A percentile compares a stretch with the other conserved stretches of the same genome.
Conservation (phyloP, 2,329 filamentous ascomycete genomes). For the Tricladium varicosporioides region DNA sequence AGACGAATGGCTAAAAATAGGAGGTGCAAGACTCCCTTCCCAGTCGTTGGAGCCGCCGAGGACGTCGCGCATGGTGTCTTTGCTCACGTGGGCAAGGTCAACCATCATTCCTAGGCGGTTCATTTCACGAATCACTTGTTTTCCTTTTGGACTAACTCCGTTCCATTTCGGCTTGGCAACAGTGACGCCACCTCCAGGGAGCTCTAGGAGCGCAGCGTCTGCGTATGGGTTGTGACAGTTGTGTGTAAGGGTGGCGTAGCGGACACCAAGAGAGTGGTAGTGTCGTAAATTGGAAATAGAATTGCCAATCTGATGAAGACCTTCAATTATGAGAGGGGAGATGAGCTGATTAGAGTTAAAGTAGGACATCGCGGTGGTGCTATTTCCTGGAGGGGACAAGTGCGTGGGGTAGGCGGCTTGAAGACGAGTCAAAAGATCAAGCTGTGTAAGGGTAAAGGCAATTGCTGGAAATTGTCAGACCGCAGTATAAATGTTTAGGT, state of each 20-base stretch:
- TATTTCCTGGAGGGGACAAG: conserved; percentile 64
- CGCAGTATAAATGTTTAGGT: too few species aligned
- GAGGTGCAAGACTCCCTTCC: conserved; percentile 72
- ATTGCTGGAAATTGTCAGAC: conserved; percentile 47
- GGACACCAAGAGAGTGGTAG: conserved; percentile 75
- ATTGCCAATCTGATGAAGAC: conserved; percentile 92
- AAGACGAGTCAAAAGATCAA: conserved; percentile 69
- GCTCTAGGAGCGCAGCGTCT: conserved; percentile 71
- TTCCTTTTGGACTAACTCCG: conserved; percentile 71
- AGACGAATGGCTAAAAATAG: conserved; percentile 88
- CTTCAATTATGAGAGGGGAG: conserved; percentile 79
- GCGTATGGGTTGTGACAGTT: conserved; percentile 91
- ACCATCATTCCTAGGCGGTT: conserved; percentile 94
- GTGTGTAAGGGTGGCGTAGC: conserved; percentile 87
- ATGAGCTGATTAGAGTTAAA: conserved; percentile 65
- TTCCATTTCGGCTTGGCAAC: conserved; percentile 57
- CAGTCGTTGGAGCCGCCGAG: conserved; percentile 62
- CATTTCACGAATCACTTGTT: conserved; percentile 77
- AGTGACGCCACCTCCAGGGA: conserved; percentile 35
- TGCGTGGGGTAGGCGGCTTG: conserved; percentile 61
- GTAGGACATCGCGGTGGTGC: conserved; percentile 57
- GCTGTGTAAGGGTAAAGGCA: conserved; percentile 67
- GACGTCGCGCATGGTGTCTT: conserved; percentile 83
- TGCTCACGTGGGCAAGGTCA: conserved; percentile 76
- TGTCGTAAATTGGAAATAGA: conserved; percentile 71